Evolutionary conservation across 2,329 filamentous ascomycete species (phyloP).

Genomic region (Xylariaceae sp.): DNA sequence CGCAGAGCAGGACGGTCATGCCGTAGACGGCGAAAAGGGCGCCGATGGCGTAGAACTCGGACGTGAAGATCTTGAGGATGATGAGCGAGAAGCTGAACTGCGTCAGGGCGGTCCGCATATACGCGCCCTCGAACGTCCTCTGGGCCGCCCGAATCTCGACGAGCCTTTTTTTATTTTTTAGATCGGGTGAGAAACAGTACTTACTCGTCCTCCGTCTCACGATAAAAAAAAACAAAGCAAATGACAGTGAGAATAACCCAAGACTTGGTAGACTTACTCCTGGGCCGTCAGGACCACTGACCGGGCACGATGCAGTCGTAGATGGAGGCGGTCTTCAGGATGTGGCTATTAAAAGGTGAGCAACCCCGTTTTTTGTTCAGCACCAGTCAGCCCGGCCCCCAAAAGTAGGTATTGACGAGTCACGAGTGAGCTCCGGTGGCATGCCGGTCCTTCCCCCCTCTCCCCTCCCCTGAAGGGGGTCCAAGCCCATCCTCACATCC

Average conservation of each 20-base stretch:
- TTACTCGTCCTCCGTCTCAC: neutral
- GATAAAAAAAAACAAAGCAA: too few relatives aligned
- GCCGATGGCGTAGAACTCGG: conserved; percentile 95
- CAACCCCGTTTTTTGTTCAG: too few relatives aligned
- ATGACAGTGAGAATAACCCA: too few relatives aligned
- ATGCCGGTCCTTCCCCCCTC: too few relatives aligned
- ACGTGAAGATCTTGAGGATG: conserved; percentile 92
- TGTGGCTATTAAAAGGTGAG: conserved; percentile 25
- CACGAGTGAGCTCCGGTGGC: too few relatives aligned
- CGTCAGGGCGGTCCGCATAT: conserved; percentile 87
- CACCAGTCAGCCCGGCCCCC: conserved; percentile 8
- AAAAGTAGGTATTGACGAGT: neutral
- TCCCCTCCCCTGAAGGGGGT: too few relatives aligned
- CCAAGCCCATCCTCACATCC: too few relatives aligned
- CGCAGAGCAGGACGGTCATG: conserved; percentile 73
- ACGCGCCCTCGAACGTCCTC: conserved; percentile 94
- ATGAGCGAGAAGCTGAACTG: conserved; percentile 95
- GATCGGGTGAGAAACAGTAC: conserved; percentile 5
- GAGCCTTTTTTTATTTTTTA: conserved; percentile 48
- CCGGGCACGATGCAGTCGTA: conserved; percentile 77
- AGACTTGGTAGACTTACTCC: conserved; percentile 60
- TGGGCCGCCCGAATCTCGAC: conserved; percentile 94
- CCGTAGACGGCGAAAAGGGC: conserved; percentile 92
- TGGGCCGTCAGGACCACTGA: conserved; percentile 74
- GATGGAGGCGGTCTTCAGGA: conserved; percentile 54